Evolutionary conservation across 2,329 filamentous ascomycete species (phyloP).

Genomic region (Volutella citrinella): DNA sequence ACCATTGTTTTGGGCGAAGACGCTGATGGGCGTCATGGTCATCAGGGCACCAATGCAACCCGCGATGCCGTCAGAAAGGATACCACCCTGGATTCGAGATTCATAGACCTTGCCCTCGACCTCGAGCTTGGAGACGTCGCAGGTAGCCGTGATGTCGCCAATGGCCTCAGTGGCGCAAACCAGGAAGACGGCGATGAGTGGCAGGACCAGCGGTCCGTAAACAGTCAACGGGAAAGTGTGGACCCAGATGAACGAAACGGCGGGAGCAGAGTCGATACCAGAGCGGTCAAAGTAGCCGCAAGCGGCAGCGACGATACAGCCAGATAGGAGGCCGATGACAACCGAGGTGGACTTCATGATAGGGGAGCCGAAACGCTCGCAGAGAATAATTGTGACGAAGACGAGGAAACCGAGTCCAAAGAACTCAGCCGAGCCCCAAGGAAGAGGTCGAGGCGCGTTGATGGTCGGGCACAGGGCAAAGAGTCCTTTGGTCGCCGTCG

Average conservation of each 20-base stretch:
- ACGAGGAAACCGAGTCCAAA: constrained; percentile 77
- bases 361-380: constrained; percentile 76
- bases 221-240: constrained; percentile 70
- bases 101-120: constrained; percentile 71
- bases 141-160: constrained; percentile 77
- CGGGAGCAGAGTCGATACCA: constrained; percentile 69
- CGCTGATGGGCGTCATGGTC: constrained; percentile 77
- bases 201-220: constrained; percentile 71
- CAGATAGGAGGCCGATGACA: constrained; percentile 68
- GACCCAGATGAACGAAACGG: constrained; percentile 74
- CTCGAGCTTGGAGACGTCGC: constrained; percentile 74
- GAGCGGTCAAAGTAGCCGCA: constrained; percentile 74
- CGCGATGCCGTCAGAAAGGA: constrained; percentile 75
- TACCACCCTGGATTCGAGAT: constrained; percentile 73
- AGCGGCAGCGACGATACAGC: constrained; percentile 76
- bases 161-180: constrained; percentile 78
- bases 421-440: constrained; percentile 77
- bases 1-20: constrained; percentile 82
- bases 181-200: constrained; percentile 66
- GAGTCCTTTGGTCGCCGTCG: constrained; percentile 47
- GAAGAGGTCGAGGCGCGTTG: constrained; percentile 66
- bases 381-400: constrained; percentile 75
- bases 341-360: constrained; percentile 83
- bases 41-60: constrained; percentile 72
- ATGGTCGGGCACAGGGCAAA: constrained; percentile 66